Base-by-base conservation (phyloP, 2,329 filamentous ascomycete species). In the Paecilomyces dactylethromorphus region DNA sequence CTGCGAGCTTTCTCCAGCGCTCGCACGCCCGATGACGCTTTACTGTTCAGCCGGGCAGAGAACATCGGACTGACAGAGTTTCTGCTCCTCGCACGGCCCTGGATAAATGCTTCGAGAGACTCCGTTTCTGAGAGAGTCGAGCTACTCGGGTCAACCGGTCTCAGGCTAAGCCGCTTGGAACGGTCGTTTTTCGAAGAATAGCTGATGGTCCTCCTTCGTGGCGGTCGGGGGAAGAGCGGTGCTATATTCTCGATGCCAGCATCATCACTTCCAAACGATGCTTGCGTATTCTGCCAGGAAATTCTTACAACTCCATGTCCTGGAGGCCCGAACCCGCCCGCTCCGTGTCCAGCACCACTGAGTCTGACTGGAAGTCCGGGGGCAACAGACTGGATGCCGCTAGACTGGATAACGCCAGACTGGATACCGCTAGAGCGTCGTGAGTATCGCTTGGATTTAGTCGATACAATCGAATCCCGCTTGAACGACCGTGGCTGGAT, bases 341-440 rank as follows among this genome's bases (percentile, higher is more conserved):
- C 71, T 3, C 75, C 75, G 63, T 77, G 75, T 2, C 75, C 75
- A 18, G 74, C 75, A 18, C 75, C 75, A 56, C 74, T 77, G 18
- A 74, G 64, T 58, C 75, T 66, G n/a, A 72, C 64, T 0, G 75
- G 74, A 32, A 77, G 64, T 10, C 74, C 74, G 5, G 72, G 65
- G 22, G 72, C 70, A 26, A 74, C 64, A 15, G 70, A 65, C 4
- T 72, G 74, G 18, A 76, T 70, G 3, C 73, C 73, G 58, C 74
- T n/a, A n/a, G n/a, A n/a, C 4, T 72, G 74, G 18, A 76, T 70
- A 3, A 73, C 73, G 58, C 74, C 64, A 15, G 70, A 65, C 4
- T 72, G 74, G 18, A 76, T 70, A 3, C 73, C 73, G 58, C 74
- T 76, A 0, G 73, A 75, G 22, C 71, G 71, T 57, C 68, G 73